Conservation (phyloP, 768 basidiomycete species). For the Neoboletus brunneissimus region DNA sequence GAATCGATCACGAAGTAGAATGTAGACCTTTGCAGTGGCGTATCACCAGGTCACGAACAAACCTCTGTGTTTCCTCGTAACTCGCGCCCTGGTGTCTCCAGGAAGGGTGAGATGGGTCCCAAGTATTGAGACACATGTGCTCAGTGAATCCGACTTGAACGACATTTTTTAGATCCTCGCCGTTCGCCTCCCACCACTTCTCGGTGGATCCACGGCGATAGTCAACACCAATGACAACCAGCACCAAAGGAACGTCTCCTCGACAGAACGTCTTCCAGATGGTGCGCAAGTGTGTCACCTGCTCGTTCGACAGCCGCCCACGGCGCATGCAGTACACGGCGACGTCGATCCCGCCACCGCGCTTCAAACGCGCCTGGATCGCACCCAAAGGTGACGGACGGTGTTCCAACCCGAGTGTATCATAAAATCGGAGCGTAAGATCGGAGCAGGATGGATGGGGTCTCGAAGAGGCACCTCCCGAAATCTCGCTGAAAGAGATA, state of each 20-base stretch:
- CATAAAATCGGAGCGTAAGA: constrained; percentile 11
- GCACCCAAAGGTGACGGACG: constrained; percentile 12
- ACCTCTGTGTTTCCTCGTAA: constrained; percentile 18
- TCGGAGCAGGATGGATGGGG: neutral
- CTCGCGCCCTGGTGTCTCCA: constrained; percentile 15
- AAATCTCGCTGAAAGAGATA: constrained; percentile 1
- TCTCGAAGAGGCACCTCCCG: neutral
- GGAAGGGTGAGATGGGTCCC: constrained; percentile 15
- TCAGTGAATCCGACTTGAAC: constrained; percentile 17
- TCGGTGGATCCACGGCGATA: constrained; percentile 17
- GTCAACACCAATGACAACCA: constrained; percentile 16
- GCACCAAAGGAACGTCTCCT: constrained; percentile 12
- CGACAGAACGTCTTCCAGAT: constrained; percentile 23
- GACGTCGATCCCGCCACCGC: constrained; percentile 19
- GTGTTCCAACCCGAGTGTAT: constrained; percentile 22
- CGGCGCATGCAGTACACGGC: constrained; percentile 38
- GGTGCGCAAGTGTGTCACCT: constrained; percentile 31
- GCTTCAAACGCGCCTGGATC: constrained; percentile 14
- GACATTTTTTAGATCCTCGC: neutral
- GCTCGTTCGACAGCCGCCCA: constrained; percentile 32
- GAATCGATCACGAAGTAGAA: constrained; percentile 3
- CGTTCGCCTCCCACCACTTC: constrained; percentile 21
- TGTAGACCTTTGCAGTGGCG: constrained; percentile 7
- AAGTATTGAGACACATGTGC: constrained; percentile 18
- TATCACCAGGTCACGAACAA: constrained; percentile 13